Conservation (phyloP, 2,329 filamentous ascomycete genomes). For the Onygena corvina region DNA sequence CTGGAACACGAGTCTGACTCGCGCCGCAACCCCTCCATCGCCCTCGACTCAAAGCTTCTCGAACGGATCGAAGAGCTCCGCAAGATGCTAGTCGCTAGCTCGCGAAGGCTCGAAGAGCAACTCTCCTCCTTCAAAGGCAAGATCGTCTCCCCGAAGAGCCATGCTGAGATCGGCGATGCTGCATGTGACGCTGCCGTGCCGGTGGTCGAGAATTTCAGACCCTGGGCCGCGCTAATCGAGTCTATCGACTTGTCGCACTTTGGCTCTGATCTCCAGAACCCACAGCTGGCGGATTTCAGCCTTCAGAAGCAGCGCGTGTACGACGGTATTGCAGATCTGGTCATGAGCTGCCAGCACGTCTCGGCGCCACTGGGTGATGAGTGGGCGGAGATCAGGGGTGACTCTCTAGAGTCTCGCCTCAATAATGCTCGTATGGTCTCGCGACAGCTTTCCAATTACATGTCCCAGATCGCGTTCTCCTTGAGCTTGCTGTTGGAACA, state of each 20-base stretch:
- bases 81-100: conserved; percentile 69
- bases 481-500: conserved; percentile 78
- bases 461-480: conserved; percentile 77
- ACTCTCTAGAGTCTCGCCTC: conserved; percentile 75
- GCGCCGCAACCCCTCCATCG: conserved; percentile 55
- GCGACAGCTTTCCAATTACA: conserved; percentile 71
- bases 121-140: conserved; percentile 61
- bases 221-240: conserved; percentile 81
- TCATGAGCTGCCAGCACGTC: conserved; percentile 81
- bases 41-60: conserved; percentile 64
- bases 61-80: conserved; percentile 79
- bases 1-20: conserved; percentile 76
- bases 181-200: conserved; percentile 67
- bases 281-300: conserved; percentile 75
- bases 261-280: conserved; percentile 66
- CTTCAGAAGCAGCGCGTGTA: conserved; percentile 88
- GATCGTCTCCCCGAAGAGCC: conserved; percentile 63
- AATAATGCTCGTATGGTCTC: conserved; percentile 66
- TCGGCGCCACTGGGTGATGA: conserved; percentile 85
- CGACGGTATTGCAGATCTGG: conserved; percentile 79
- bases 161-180: conserved; percentile 68
- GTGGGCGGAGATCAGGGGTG: conserved; percentile 85
- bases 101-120: conserved; percentile 77
- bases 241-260: conserved; percentile 78
- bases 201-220: conserved; percentile 77